phyloP scores from a whole-genome alignment of 2,329 filamentous ascomycete species.

The Penicillium sp. region DNA sequence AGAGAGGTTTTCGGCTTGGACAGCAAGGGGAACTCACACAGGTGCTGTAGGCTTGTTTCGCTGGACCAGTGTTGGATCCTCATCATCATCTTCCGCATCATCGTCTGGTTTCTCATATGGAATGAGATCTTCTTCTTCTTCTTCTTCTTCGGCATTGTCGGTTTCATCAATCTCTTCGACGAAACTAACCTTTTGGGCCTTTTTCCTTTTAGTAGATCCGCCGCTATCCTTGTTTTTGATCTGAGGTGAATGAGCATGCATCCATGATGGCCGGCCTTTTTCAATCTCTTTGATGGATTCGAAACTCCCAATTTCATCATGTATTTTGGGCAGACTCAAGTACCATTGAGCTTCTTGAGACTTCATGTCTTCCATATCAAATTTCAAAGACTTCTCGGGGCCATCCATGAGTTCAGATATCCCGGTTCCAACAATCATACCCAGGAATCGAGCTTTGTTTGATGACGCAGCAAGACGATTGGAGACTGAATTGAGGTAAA shows the following conservation, averaged over 20 bases:
- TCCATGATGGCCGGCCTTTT: conserved; percentile 12
- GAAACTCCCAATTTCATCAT: conserved; percentile 59
- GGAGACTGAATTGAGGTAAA: conserved; percentile 73
- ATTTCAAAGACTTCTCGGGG: conserved; percentile 67
- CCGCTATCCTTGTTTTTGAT: conserved; percentile 1
- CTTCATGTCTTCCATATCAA: conserved; percentile 73
- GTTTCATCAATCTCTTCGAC: conserved; percentile 59
- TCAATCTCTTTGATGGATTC: conserved; percentile 43
- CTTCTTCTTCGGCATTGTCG: conserved; percentile 44
- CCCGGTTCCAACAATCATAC: conserved; percentile 78
- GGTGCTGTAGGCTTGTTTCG: conserved; percentile 77
- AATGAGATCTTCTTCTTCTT: conserved; percentile 62
- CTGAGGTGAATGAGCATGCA: conserved; percentile 3
- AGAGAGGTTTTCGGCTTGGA: neutral
- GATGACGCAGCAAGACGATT: conserved; percentile 78
- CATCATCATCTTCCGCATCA: conserved; percentile 85
- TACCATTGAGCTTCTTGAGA: conserved; percentile 70
- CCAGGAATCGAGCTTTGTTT: conserved; percentile 68
- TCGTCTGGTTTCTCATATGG: conserved; percentile 82
- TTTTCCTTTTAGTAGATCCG: conserved; percentile 10
- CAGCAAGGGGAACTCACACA: conserved; percentile 47
- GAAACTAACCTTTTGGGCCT: conserved; percentile 45
- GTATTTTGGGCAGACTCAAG: conserved; percentile 56
- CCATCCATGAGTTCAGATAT: conserved; percentile 60
- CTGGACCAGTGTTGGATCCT: conserved; percentile 80